Evolutionary conservation across 257 asterid genomes (phyloP), one percentile per base, ranked within the genome.

Genomic region (Solanum rostratum): DNA sequence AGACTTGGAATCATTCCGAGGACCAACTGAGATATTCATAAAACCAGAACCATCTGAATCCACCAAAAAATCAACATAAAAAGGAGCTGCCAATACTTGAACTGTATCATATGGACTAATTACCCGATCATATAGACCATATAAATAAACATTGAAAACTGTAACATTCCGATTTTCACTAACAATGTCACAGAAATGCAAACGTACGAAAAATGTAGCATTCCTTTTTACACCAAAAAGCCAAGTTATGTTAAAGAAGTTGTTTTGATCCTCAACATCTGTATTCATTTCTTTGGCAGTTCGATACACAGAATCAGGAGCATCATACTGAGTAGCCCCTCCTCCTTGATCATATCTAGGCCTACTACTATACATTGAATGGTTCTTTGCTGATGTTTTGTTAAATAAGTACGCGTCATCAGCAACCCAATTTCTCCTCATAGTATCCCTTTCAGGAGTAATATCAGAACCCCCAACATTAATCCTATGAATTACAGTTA

Each of bases 171-270:
- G 2, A 11, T 79, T 15, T 0, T 0, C 0, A 50, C 89, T 88
- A 83, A 91, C 78, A 29, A 92, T 80, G 85, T 94, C 93, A 29
- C 95, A 92, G 80, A 94, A 92, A 12, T 94, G 97, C n/a, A 87
- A 59, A 12, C 98, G 87, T 3, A 92, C 89, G 7, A 92, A 84
- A 84, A 90, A 87, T 0, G 0, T 7, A 54, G 83, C 88, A 10
- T 80, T 74, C 57, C 4, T 85, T 7, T 37, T 81, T 80, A 94
- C 94, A 16, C 2, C 66, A 45, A 94, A 93, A 27, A 65, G 20
- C 97, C 97, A 94, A 3, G 94, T 82, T 3, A 87, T 39, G 20
- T 89, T 90, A 87, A 73, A 88, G 16, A 1, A 2, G 3, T 0
- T 24, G 10, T 0, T 2, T 10, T 8, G 8, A 10, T 7, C 76